Percentiles rank a stretch among this genome's conserved stretches.
These are phyloP conservation scores for Botrytis deweyae DNA, from an alignment of 2,329 filamentous ascomycete genomes.

Conservation along the genomic window DNA sequence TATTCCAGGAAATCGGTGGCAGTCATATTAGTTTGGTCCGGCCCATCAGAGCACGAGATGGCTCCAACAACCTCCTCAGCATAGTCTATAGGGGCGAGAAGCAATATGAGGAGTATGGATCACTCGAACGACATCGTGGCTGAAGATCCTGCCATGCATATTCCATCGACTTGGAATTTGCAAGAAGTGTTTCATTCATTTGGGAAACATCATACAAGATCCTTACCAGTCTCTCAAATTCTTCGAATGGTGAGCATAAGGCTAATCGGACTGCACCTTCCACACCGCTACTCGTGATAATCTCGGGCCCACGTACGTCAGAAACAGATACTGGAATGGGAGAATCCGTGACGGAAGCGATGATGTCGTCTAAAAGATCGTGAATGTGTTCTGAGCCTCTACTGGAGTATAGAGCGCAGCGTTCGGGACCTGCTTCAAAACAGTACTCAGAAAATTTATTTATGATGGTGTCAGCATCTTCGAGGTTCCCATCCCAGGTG, in stretches of 20 bases:
- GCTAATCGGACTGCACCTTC: neutral
- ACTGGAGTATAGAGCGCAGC: neutral
- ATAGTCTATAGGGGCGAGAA: slow-evolving; percentile 4
- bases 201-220: neutral
- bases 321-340: neutral
- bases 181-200: slow-evolving; percentile 1
- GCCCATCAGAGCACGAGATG: neutral
- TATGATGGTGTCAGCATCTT: neutral
- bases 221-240: neutral
- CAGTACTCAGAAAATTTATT: neutral
- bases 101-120: neutral
- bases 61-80: slow-evolving; percentile 9
- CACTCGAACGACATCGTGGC: neutral
- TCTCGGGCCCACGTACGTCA: neutral
- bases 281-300: neutral
- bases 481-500: slow-evolving; percentile 5
- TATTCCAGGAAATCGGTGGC: neutral
- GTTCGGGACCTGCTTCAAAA: neutral
- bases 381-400: neutral
- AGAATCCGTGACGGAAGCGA: neutral
- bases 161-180: slow-evolving; percentile 1
- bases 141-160: neutral
- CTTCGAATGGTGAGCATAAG: neutral
- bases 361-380: neutral
- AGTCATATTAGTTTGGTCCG: neutral